A percentile compares a stretch with the other conserved stretches of the same genome.
Conservation (phyloP, 2,329 filamentous ascomycete genomes). For the Simplicillium sp. region DNA sequence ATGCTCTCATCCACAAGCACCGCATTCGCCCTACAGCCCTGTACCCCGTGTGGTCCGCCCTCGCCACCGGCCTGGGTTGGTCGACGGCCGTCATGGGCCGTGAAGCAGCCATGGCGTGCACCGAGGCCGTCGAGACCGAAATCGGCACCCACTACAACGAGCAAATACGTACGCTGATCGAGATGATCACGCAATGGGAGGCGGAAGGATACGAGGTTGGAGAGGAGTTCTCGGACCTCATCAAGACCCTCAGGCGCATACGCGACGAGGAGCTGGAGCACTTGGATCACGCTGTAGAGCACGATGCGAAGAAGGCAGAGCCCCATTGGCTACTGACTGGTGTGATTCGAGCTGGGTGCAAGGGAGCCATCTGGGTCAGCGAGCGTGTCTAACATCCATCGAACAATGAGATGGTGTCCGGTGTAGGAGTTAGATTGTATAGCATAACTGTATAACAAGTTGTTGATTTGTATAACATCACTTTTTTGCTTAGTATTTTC, state of each 20-base stretch:
- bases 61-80: conserved; percentile 80
- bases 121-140: conserved; percentile 96
- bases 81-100: conserved; percentile 78
- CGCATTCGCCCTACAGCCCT: conserved; percentile 86
- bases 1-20: conserved; percentile 71
- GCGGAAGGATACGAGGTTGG: conserved; percentile 70
- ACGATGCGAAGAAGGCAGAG: conserved; percentile 82
- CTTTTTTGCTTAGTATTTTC: too few species aligned
- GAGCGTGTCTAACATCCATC: conserved; percentile 48
- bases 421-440: background rate
- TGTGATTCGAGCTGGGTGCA: conserved; percentile 81
- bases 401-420: too few species aligned
- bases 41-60: conserved; percentile 79
- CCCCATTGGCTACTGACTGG: conserved; percentile 85
- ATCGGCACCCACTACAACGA: conserved; percentile 94
- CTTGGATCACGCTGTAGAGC: conserved; percentile 85
- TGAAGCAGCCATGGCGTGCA: conserved; percentile 97
- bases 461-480: background rate
- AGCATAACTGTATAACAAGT: conserved; percentile 4
- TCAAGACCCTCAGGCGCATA: conserved; percentile 69
- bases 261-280: conserved; percentile 96
- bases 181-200: conserved; percentile 72
- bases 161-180: conserved; percentile 73
- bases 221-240: conserved; percentile 63
- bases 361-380: conserved; percentile 86